Evolutionary conservation across 2,329 filamentous ascomycete genomes (phyloP), one percentile per base, ranked within the genome.

Genomic region (Aspergillus caelatus): DNA sequence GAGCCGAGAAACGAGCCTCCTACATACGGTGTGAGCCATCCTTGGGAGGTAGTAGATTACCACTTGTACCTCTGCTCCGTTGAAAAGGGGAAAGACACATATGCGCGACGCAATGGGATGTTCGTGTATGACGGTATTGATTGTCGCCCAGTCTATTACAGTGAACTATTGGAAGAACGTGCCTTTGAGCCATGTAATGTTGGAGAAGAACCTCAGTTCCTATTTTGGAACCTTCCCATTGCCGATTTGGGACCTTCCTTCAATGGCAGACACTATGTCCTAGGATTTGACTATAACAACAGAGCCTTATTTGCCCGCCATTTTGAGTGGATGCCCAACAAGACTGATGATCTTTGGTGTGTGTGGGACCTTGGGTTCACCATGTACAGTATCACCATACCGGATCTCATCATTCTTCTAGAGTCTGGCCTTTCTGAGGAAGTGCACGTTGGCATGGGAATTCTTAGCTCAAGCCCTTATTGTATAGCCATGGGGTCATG

Each of bases 11-110:
- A 50, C 30, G 57, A 64, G 8, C 55, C 54, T 26, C 56, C 61
- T 21, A 58, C 62, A 8, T 67, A 62, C 48, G 55, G 62, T 23
- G 62, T 71, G 45, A 64, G 57, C 16, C 74, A 77, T 48, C 73
- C 73, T 8, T 77, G 72, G 73, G 67, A 69, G 11, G 65, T 75
- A 16, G 60, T 76, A 10, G 75, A 77, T 61, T 77, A 75, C 32
- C 68, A 76, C 21, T 58, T 78, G 19, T 76, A 76, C 50, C 70
- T 77, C 12, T 64, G 64, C 19, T 57, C 61, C n/a, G 62, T 72
- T 30, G 74, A 77, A 46, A 58, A 46, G 5, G 64, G 62, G 10
- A 68, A 64, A 50, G 67, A 70, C 21, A 45, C 36, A 21, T n/a
- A 65, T 19, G 46, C 30, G 3, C 65, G 74, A 8, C 63, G 67